Evolutionary conservation across 192 early-diverging fungal species (phyloP).

Genomic region (Backusella australiensis): DNA sequence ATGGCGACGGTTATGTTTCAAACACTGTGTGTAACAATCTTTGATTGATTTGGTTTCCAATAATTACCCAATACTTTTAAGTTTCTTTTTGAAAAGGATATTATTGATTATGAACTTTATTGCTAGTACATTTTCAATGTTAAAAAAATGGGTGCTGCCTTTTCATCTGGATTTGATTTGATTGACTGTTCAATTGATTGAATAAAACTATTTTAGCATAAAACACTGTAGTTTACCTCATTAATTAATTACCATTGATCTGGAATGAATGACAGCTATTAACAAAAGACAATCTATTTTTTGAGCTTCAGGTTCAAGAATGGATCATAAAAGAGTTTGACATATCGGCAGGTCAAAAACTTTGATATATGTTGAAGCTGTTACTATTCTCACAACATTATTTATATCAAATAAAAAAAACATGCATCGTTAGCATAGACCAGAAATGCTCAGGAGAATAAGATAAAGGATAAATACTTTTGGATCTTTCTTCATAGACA

Average conservation of each 20-base stretch:
- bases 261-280: neutral
- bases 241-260: neutral
- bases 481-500: no score
- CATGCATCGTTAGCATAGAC: no score
- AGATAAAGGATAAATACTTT: no score
- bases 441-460: no score
- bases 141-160: neutral
- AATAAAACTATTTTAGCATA: neutral
- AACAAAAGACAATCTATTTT: neutral
- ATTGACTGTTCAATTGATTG: neutral
- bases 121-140: neutral
- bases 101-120: neutral
- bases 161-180: neutral
- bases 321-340: neutral
- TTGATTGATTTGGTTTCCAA: neutral
- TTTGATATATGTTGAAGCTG: no score
- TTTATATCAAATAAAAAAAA: no score
- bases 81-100: neutral
- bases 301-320: neutral
- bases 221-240: neutral
- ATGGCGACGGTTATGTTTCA: neutral
- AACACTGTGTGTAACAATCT: neutral
- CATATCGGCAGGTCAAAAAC: no score
- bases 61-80: neutral
- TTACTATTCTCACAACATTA: no score